Evolutionary conservation across 371 early-diverging fungal genomes (phyloP), one percentile per base, ranked within the genome.

Genomic region (Rhizomucor miehei): DNA sequence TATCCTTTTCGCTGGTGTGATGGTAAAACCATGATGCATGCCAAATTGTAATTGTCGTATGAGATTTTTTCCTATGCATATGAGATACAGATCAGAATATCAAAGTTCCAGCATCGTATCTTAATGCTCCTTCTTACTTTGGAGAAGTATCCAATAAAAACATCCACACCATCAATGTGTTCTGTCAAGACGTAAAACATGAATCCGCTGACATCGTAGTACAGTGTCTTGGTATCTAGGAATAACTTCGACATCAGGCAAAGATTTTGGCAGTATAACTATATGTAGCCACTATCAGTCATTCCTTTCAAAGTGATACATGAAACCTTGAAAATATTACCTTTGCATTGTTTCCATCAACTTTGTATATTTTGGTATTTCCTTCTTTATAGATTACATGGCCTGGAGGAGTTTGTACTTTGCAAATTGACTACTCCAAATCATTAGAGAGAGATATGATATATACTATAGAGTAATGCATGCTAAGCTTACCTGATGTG

Each of bases 181-280:
- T 89, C 85, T n/a, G 90, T 88, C 59, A 98, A 74, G 6, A 99
- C 86, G 71, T 98, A 99, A 57, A 99, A 99, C 49, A 94, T 78
- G 67, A 99, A 99, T 12, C 97, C 95, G 60, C 98, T 94, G 19
- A 98, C 92, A 59, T 99, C 99, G 68, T 94, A 99, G 59, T 95
- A 98, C 13, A 99, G 75, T 1, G 99, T 99, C 67, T 99, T 99
- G 75, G 96, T 95, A 70, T 99, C 99, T 48, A 99, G 75, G 75
- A 99, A 99, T 54, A 92, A 72, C 65, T 98, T 98, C 11, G 92
- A 88, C 40, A 99, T 70, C 25, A 99, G 77, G 29, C 96, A 95
- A 24, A 99, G 71, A 69, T 97, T 99, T 66, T 95, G 92, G 70
- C 98, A 95, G 67, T 97, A 99, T 16, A 88, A 74, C 80, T 92